Conservation (phyloP, 2,329 filamentous ascomycete species). For the Xylariaceae sp. region DNA sequence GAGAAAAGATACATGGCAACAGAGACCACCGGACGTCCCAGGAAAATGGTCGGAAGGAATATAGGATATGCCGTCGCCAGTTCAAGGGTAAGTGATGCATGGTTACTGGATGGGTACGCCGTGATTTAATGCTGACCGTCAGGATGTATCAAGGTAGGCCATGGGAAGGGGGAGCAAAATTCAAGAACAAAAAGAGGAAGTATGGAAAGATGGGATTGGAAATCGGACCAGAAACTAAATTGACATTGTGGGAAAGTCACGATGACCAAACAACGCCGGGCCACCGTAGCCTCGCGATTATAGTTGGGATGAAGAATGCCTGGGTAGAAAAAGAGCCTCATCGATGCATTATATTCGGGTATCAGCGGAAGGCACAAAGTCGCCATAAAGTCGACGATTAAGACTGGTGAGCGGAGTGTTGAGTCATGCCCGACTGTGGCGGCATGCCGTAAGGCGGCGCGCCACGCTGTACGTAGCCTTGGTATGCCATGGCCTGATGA, state of each 20-base stretch:
- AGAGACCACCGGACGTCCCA: not conserved
- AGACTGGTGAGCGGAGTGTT: slow-evolving; percentile 77
- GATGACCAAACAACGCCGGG: slow-evolving; percentile 41
- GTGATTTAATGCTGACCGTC: slow-evolving; percentile 1
- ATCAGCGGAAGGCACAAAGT: slow-evolving; percentile 42
- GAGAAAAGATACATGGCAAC: not conserved
- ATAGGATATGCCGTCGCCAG: slow-evolving; percentile 2
- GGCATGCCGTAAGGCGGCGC: slow-evolving; percentile 75
- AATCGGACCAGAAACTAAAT: slow-evolving; percentile 25
- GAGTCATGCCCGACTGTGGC: slow-evolving; percentile 71
- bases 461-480: slow-evolving; percentile 69
- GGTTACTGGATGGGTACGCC: slow-evolving; percentile 10
- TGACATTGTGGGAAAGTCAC: slow-evolving; percentile 30
- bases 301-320: slow-evolving; percentile 34
- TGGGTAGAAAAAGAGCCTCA: slow-evolving; percentile 38
- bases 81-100: slow-evolving; percentile 1
- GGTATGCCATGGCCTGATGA: slow-evolving; percentile 75
- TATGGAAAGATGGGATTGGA: slow-evolving; percentile 28
- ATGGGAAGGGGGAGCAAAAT: slow-evolving; percentile 14
- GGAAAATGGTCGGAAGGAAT: not conserved
- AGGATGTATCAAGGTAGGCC: slow-evolving; percentile 1
- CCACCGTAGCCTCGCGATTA: slow-evolving; percentile 42
- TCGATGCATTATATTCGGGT: slow-evolving; percentile 56
- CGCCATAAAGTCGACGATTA: slow-evolving; percentile 40
- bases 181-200: slow-evolving; percentile 20